Base-by-base conservation (phyloP, 2,329 filamentous ascomycete genomes). In the Cercospora beticola region DNA sequence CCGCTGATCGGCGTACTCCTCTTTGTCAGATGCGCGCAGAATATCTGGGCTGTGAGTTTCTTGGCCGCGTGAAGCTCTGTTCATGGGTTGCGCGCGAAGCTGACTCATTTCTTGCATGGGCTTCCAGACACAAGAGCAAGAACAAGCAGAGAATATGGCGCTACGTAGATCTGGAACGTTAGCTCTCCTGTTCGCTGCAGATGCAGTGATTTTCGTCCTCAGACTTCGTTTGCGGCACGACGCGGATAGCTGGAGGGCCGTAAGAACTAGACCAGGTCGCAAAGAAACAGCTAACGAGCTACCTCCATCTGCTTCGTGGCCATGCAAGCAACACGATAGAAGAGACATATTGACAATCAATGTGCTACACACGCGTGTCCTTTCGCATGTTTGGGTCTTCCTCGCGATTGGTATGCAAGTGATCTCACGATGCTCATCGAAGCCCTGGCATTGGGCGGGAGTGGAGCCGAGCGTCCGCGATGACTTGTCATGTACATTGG, bases 381-480 rank as follows among this genome's bases (percentile, higher is more conserved):
- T 52, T 52, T 14, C 5, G 46, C 46, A 23, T 23, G 18, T 52
- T 26, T 52, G 46, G 46, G 46, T 52, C 10, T 52, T 52, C 46
- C 18, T 52, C 46, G 46, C 46, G 46, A 52, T 52, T 52, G 46
- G 46, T 52, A 26, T 52, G 46, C 46, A 52, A 23, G 46, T 52
- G 46, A 52, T 52, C 46, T 23, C 21, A 23, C 46, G 46, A 52
- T 52, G 16, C 54, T 31, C 26, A 58, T 58, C 28, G 54, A 10
- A 6, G 30, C 54, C 54, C 54, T 26, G 54, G 54, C 54, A 58
- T 58, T 58, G 54, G 26, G 54, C 54, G 54, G 54, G 54, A 58
- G 26, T 31, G 54, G 54, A 58, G 54, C 54, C 54, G 54, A 58
- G 30, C 54, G 26, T 58, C 54, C 54, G 54, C 30, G 54, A 21